Percentiles rank a stretch among this genome's conserved stretches.
Conservation (phyloP, 331 rosid genomes). For the Quercus phellos region DNA sequence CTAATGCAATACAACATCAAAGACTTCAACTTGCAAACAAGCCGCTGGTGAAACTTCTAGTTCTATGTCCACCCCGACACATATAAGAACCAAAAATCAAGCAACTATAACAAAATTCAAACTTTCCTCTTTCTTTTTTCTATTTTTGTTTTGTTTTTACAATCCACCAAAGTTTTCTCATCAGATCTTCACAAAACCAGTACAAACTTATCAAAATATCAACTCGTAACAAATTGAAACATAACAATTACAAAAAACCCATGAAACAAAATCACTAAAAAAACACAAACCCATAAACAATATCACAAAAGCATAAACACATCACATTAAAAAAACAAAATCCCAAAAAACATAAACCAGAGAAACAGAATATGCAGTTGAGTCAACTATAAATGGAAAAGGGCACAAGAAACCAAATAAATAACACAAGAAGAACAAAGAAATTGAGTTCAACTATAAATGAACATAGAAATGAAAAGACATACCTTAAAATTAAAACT, state of each 20-base stretch:
- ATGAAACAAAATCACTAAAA: not conserved
- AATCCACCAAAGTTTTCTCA: not conserved
- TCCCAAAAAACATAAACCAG: not conserved
- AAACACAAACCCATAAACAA: constrained; percentile 21
- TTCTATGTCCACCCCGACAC: not conserved
- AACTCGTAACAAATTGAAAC: constrained; percentile 8
- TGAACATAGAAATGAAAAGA: not conserved
- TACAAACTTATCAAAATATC: not conserved
- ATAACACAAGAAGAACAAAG: not conserved
- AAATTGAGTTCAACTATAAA: constrained; percentile 11
- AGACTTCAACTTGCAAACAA: not conserved
- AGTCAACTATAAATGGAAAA: not conserved
- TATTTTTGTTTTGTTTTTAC: not conserved
- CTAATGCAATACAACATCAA: not conserved
- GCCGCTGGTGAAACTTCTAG: not conserved
- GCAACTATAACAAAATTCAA: not conserved
- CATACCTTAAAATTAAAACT: constrained; percentile 34
- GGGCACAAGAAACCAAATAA: not conserved
- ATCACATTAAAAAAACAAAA: not conserved
- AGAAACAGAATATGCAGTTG: too few species aligned
- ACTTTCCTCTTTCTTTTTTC: not conserved
- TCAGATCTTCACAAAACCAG: constrained; percentile 33
- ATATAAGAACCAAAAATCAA: not conserved
- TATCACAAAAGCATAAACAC: not conserved
- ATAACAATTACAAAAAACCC: not conserved